phyloP scores from a whole-genome alignment of 768 basidiomycete genomes.

The Gymnopilus junonius region DNA sequence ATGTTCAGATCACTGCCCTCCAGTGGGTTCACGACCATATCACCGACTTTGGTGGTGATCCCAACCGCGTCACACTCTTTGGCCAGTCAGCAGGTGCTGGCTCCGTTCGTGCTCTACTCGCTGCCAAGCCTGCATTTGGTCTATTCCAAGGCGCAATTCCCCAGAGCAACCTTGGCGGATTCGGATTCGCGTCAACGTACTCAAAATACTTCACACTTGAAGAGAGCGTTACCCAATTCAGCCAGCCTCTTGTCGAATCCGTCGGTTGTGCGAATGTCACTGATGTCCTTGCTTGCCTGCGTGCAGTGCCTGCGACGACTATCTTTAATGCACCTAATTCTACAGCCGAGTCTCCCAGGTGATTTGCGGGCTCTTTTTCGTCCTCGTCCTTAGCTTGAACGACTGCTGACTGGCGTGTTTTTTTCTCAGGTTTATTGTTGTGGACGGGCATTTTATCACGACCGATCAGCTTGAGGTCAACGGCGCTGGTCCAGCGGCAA shows the following conservation, averaged over 20 bases:
- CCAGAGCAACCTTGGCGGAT: constrained; percentile 53
- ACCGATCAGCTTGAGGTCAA: constrained; percentile 41
- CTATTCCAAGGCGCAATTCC: constrained; percentile 45
- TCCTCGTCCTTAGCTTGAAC: no score
- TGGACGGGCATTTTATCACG: constrained; percentile 50
- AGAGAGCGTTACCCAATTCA: constrained; percentile 39
- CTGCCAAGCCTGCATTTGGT: constrained; percentile 37
- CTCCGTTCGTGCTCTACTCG: constrained; percentile 44
- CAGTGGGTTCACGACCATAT: constrained; percentile 56
- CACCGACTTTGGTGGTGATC: constrained; percentile 59
- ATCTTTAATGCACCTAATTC: constrained; percentile 41
- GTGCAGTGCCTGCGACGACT: constrained; percentile 33
- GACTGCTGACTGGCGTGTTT: no score
- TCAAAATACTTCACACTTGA: constrained; percentile 52
- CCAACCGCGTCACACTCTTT: constrained; percentile 52
- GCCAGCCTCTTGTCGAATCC: constrained; percentile 37
- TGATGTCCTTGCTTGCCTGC: constrained; percentile 42
- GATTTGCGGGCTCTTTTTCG: no score
- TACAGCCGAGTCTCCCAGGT: constrained; percentile 24
- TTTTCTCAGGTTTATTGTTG: constrained; percentile 46
- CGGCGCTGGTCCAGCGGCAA: constrained; percentile 41
- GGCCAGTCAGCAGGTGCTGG: constrained; percentile 60
- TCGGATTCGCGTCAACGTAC: constrained; percentile 51
- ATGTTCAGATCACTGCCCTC: constrained; percentile 35
- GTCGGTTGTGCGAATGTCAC: constrained; percentile 42